Percentiles rank a stretch among this genome's conserved stretches.
Conservation (phyloP, 257 asterid genomes). For the Thymus mandschuricus region DNA sequence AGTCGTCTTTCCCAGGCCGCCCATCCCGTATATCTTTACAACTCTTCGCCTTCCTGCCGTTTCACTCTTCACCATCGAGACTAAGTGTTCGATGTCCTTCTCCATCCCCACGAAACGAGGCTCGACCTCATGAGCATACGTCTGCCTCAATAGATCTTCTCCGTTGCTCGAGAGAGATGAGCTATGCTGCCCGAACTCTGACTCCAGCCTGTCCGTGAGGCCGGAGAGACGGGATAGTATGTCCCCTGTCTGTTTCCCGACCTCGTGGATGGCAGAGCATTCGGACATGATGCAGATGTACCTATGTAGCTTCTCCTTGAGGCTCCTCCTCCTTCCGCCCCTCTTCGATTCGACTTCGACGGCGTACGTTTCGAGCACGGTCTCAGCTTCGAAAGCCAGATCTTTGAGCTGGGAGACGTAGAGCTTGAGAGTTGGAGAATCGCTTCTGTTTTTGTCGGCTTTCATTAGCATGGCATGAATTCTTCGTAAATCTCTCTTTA, state of each 20-base stretch:
- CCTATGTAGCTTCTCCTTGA: neutral
- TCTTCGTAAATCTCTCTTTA: neutral
- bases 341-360: neutral
- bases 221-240: neutral
- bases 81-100: neutral
- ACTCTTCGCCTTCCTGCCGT: no score
- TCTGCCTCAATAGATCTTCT: constrained; percentile 4
- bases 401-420: neutral
- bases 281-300: neutral
- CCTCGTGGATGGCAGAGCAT: neutral
- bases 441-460: neutral
- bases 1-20: neutral
- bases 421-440: neutral
- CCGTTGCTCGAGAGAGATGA: neutral
- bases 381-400: neutral
- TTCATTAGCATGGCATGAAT: neutral
- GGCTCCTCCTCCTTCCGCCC: neutral
- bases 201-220: neutral
- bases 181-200: neutral
- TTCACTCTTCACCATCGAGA: neutral
- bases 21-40: neutral
- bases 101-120: constrained; percentile 28
- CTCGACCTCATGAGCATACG: constrained; percentile 2
- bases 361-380: neutral
- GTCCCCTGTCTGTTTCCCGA: neutral